phyloP scores from a whole-genome alignment of 306 rosid genomes.

The Astragalus glycyphyllos region DNA sequence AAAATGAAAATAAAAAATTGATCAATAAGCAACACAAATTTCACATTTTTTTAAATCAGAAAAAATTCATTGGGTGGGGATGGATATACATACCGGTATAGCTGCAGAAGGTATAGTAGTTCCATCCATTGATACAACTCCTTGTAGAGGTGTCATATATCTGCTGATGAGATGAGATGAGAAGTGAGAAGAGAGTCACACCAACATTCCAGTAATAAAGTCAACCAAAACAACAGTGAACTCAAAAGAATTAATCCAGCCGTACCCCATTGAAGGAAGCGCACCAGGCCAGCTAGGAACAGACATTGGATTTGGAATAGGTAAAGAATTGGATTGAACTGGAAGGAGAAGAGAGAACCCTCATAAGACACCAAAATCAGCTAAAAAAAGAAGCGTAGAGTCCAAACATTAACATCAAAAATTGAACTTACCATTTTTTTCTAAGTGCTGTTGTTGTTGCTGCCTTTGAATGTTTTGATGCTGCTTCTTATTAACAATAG shows the following conservation, averaged over 20 bases:
- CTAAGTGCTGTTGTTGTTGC: constrained; percentile 46
- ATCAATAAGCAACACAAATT: background rate
- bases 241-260: constrained; percentile 35
- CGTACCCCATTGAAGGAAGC: constrained; percentile 95
- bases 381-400: background rate
- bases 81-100: constrained; percentile 56
- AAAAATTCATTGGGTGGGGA: background rate
- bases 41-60: background rate
- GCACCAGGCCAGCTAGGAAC: constrained; percentile 88
- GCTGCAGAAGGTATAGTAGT: constrained; percentile 74
- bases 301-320: constrained; percentile 79
- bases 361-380: constrained; percentile 35
- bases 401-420: background rate
- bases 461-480: constrained; percentile 54
- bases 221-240: constrained; percentile 23
- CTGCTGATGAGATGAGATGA: constrained; percentile 62
- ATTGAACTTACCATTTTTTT: constrained; percentile 64
- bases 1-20: background rate
- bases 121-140: constrained; percentile 93
- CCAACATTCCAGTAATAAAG: constrained; percentile 26
- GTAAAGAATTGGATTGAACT: constrained; percentile 72
- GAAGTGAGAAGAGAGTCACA: constrained; percentile 51
- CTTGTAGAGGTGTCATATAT: constrained; percentile 90
- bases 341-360: constrained; percentile 30
- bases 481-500: constrained; percentile 52